Evolutionary conservation across 2,329 filamentous ascomycete species (phyloP).

Genomic region (Rachicladosporium sp.): DNA sequence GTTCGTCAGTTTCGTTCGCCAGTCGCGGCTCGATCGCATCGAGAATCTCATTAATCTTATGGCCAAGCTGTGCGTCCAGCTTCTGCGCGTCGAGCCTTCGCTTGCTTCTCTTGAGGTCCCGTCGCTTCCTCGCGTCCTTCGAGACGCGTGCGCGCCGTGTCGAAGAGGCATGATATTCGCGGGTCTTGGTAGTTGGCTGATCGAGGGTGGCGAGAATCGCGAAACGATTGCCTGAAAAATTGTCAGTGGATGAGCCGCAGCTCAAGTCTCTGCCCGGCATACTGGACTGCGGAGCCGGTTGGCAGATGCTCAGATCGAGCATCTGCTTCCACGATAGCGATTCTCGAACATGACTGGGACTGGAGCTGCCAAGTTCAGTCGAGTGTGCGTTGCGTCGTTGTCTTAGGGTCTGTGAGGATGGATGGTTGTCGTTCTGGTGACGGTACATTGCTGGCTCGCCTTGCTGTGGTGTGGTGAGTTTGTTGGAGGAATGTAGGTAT

Average conservation of each 20-base stretch:
- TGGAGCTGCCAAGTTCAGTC: too few species aligned
- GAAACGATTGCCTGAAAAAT: conserved; percentile 17
- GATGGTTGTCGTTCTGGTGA: conserved; percentile 8
- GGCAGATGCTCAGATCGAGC: conserved; percentile 20
- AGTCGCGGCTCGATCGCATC: too few species aligned
- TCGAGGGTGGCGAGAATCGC: conserved; percentile 11
- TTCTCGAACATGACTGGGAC: too few species aligned
- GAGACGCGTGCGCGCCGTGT: conserved; percentile 17
- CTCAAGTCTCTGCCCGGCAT: conserved; percentile 1
- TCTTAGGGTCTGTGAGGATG: conserved; percentile 9
- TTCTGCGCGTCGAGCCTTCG: conserved; percentile 17
- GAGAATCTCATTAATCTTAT: conserved; percentile 14
- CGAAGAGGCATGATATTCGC: background rate
- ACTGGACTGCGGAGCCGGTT: conserved; percentile 12
- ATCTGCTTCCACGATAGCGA: background rate
- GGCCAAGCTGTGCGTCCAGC: conserved; percentile 19
- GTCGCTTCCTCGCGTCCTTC: conserved; percentile 19
- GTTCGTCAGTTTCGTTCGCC: too few species aligned
- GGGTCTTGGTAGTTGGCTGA: conserved; percentile 7
- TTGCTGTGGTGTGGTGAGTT: conserved; percentile 2
- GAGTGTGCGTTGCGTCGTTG: conserved; percentile 6
- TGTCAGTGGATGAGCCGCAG: conserved; percentile 1
- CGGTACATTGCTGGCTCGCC: conserved; percentile 11
- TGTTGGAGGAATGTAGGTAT: too few species aligned
- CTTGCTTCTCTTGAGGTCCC: conserved; percentile 15